Percentiles rank a stretch among this genome's conserved stretches.
These are phyloP conservation scores for Collybiopsis luxurians DNA, from an alignment of 768 basidiomycete species.

Conservation along the genomic window DNA sequence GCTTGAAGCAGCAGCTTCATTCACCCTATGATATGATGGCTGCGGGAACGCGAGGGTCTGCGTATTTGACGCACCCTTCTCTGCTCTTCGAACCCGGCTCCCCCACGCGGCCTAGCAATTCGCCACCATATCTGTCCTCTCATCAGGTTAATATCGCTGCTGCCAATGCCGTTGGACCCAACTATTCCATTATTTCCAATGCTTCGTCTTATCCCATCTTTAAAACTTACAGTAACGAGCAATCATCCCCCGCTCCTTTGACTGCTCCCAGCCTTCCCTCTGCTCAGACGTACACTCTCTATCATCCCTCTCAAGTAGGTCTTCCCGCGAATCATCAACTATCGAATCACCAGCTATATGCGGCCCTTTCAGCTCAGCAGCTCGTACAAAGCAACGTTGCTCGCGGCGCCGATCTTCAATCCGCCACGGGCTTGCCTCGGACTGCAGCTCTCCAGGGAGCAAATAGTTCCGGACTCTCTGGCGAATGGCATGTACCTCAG, in stretches of 20 bases:
- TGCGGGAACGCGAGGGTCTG: not conserved
- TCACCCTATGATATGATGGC: constrained; percentile 46
- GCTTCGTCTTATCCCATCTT: constrained; percentile 9
- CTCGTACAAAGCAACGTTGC: not conserved
- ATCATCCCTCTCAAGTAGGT: constrained; percentile 6
- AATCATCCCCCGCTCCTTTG: constrained; percentile 12
- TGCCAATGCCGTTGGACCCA: not conserved
- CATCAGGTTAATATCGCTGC: not conserved
- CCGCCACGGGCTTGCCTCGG: not conserved
- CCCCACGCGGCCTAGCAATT: constrained; percentile 17
- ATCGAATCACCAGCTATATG: constrained; percentile 3
- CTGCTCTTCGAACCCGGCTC: constrained; percentile 36
- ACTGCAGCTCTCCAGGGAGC: no score
- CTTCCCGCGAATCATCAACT: constrained; percentile 1
- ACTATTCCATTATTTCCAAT: constrained; percentile 2
- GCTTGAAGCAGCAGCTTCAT: constrained; percentile 33
- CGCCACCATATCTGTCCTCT: not conserved
- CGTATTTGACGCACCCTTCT: constrained; percentile 43
- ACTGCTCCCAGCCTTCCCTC: constrained; percentile 9
- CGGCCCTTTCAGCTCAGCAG: constrained; percentile 4
- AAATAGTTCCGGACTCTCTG: not conserved
- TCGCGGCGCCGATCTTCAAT: constrained; percentile 3
- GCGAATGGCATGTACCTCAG: constrained; percentile 5
- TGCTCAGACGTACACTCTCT: constrained; percentile 8
- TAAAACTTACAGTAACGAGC: constrained; percentile 19